These are phyloP conservation scores for Blastobotrys persicus DNA, from an alignment of 1,139 yeast species.

Conservation along the genomic window DNA sequence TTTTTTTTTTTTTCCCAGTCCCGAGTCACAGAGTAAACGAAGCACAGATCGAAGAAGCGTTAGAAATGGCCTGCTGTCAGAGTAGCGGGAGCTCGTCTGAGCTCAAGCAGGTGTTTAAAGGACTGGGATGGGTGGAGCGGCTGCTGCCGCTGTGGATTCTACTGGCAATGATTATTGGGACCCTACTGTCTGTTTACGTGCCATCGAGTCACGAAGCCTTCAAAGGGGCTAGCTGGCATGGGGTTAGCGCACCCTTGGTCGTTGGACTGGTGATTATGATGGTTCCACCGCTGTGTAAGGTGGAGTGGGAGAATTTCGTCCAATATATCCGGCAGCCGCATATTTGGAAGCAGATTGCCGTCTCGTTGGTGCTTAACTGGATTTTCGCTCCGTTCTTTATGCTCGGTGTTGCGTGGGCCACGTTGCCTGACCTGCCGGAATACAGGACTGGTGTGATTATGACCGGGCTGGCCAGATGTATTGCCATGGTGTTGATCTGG, in stretches of 20 bases:
- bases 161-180: conserved; percentile 34
- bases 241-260: conserved; percentile 47
- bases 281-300: conserved; percentile 57
- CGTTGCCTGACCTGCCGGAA: conserved; percentile 49
- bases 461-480: conserved; percentile 61
- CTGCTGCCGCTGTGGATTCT: conserved; percentile 34
- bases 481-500: conserved; percentile 67
- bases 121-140: conserved; percentile 28
- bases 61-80: background rate
- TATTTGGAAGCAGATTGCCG: conserved; percentile 39
- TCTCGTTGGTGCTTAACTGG: conserved; percentile 54
- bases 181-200: conserved; percentile 34
- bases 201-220: conserved; percentile 28
- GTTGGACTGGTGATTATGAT: conserved; percentile 57
- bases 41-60: too few species aligned
- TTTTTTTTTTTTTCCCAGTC: too few species aligned
- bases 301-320: conserved; percentile 48
- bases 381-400: conserved; percentile 55
- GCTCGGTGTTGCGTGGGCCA: conserved; percentile 56
- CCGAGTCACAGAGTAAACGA: too few species aligned
- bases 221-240: conserved; percentile 30
- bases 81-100: background rate
- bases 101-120: background rate
- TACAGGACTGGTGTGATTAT: conserved; percentile 54
- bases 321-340: conserved; percentile 27